A percentile compares a stretch with the other conserved stretches of the same genome.
Conservation (phyloP, 192 early-diverging fungal genomes). For the Backusella morwellensis region DNA sequence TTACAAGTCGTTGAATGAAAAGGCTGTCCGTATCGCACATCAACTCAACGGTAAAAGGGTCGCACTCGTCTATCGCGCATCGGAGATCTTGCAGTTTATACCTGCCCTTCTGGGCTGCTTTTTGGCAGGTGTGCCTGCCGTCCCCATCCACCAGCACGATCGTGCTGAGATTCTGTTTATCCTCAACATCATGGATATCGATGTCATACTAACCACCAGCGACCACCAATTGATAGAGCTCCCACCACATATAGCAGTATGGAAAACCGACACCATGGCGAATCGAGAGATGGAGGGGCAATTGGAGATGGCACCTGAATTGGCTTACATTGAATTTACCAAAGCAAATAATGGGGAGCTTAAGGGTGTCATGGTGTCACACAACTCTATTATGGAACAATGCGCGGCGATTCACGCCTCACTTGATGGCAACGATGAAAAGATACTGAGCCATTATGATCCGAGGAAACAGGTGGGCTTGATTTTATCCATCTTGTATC, state of each 20-base stretch:
- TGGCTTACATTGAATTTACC: conserved; percentile 83
- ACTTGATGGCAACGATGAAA: not conserved
- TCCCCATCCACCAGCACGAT: conserved; percentile 78
- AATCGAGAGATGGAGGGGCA: not conserved
- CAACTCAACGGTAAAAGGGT: conserved; percentile 53
- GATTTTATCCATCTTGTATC: conserved; percentile 58
- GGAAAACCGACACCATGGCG: conserved; percentile 73
- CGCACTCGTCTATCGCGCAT: conserved; percentile 73
- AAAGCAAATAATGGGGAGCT: conserved; percentile 79
- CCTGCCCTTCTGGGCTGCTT: conserved; percentile 77
- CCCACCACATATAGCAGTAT: conserved; percentile 63
- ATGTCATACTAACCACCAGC: conserved; percentile 68
- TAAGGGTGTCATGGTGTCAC: conserved; percentile 78
- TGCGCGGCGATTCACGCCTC: conserved; percentile 3
- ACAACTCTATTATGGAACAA: conserved; percentile 60
- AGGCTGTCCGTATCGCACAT: conserved; percentile 67
- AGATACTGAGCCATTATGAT: conserved; percentile 65
- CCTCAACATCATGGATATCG: conserved; percentile 60
- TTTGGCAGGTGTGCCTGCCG: conserved; percentile 75
- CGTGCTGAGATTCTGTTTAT: conserved; percentile 75
- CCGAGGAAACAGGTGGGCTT: conserved; percentile 81
- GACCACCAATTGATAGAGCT: conserved; percentile 34
- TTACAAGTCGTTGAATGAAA: conserved; percentile 69
- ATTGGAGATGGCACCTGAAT: conserved; percentile 46
- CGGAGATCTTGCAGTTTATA: conserved; percentile 76